Evolutionary conservation across 2,329 filamentous ascomycete genomes (phyloP).

Genomic region (Grosmannia penicillata): DNA sequence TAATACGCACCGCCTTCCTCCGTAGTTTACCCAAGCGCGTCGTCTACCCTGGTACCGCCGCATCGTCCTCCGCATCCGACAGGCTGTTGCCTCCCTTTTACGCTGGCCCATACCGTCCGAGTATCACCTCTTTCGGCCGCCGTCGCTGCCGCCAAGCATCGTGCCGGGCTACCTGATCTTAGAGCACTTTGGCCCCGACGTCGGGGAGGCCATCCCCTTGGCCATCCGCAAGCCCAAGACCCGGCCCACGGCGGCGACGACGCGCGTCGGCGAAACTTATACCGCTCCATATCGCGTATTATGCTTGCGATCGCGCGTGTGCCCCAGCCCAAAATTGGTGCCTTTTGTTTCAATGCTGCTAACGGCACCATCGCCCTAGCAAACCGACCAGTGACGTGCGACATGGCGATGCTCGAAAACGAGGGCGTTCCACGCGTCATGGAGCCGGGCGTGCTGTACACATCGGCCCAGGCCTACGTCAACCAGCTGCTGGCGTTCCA

Average conservation of each 20-base stretch:
- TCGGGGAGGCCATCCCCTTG: slow-evolving; percentile 2
- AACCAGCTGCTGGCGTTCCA: slow-evolving; percentile 15
- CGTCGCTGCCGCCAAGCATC: not conserved
- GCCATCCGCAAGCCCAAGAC: not conserved
- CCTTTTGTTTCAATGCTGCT: slow-evolving; percentile 14
- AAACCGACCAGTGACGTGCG: slow-evolving; percentile 9
- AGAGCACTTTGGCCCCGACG: slow-evolving; percentile 3
- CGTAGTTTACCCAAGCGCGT: no score
- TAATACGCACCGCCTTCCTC: no score
- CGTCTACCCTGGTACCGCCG: no score
- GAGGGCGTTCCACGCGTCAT: slow-evolving; percentile 17
- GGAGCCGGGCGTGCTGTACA: slow-evolving; percentile 16
- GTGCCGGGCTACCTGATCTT: slow-evolving; percentile 4
- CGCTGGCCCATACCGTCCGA: not conserved
- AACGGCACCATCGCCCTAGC: slow-evolving; percentile 11
- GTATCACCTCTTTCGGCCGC: not conserved
- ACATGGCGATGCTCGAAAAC: slow-evolving; percentile 18
- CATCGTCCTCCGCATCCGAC: not conserved
- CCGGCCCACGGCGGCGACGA: slow-evolving; percentile 1
- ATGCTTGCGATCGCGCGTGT: slow-evolving; percentile 17
- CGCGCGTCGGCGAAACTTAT: slow-evolving; percentile 2
- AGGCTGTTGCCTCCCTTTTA: not conserved
- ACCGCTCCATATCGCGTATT: slow-evolving; percentile 7
- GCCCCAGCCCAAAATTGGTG: slow-evolving; percentile 15
- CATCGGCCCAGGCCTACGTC: slow-evolving; percentile 14